These are phyloP conservation scores for Aspergillus baeticus DNA, from an alignment of 495 filamentous ascomycete species.

Conservation along the genomic window DNA sequence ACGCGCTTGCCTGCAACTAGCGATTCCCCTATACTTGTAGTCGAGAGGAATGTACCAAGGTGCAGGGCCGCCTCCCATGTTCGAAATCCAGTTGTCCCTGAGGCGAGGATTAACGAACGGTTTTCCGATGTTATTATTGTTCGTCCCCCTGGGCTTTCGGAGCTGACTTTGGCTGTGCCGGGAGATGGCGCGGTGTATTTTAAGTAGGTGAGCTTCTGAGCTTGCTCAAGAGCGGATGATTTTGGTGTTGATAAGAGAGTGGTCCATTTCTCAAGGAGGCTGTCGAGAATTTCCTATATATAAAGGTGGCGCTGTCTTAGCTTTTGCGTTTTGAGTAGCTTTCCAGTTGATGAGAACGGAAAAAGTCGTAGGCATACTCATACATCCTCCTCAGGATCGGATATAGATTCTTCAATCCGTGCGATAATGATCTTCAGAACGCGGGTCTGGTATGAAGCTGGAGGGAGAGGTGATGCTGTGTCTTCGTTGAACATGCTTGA, in stretches of 20 bases:
- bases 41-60: constrained; percentile 70
- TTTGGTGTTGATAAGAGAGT: constrained; percentile 57
- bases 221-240: constrained; percentile 57
- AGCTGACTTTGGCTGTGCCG: neutral
- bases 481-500: constrained; percentile 60
- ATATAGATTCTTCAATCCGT: constrained; percentile 64
- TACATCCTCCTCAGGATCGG: constrained; percentile 84
- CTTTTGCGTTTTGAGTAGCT: too few species aligned
- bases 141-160: neutral
- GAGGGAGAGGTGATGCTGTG: constrained; percentile 52
- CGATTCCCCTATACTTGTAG: constrained; percentile 35
- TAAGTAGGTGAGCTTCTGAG: constrained; percentile 74
- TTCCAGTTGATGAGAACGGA: neutral
- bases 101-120: constrained; percentile 66
- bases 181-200: constrained; percentile 59
- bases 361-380: constrained; percentile 28
- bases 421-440: constrained; percentile 68
- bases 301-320: neutral
- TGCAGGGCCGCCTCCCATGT: constrained; percentile 96
- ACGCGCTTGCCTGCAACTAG: constrained; percentile 58
- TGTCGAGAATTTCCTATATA: constrained; percentile 75
- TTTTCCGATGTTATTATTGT: constrained; percentile 58
- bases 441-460: constrained; percentile 64
- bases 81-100: constrained; percentile 79
- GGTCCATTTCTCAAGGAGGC: constrained; percentile 63